A percentile compares a stretch with the other conserved stretches of the same genome.
Conservation (phyloP, 192 early-diverging fungal genomes). For the Coemansia sp. region DNA sequence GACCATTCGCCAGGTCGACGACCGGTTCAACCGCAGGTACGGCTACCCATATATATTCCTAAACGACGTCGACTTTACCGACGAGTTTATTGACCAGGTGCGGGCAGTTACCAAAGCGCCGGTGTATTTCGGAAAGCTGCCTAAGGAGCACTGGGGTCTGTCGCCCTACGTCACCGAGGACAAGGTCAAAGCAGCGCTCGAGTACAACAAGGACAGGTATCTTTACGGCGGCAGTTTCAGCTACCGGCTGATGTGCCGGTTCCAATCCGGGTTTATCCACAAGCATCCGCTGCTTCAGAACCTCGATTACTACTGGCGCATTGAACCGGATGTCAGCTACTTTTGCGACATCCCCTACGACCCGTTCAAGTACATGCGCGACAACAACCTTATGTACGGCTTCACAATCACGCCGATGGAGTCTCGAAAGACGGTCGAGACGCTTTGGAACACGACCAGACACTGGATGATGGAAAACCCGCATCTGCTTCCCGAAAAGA, state of each 20-base stretch:
- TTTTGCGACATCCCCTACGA: slow-evolving; percentile 55
- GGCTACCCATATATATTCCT: slow-evolving; percentile 70
- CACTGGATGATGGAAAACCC: slow-evolving; percentile 56
- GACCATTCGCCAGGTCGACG: slow-evolving; percentile 69
- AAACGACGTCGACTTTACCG: slow-evolving; percentile 66
- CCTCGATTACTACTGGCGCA: slow-evolving; percentile 59
- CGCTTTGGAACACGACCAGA: slow-evolving; percentile 50
- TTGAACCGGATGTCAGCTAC: slow-evolving; percentile 56
- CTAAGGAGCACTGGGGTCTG: slow-evolving; percentile 67
- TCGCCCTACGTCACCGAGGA: slow-evolving; percentile 67
- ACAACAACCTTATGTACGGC: slow-evolving; percentile 51
- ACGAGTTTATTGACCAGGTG: slow-evolving; percentile 55
- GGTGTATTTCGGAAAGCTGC: slow-evolving; percentile 63
- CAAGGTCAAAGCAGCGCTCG: slow-evolving; percentile 50
- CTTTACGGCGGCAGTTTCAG: slow-evolving; percentile 66
- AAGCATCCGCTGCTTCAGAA: slow-evolving; percentile 56
- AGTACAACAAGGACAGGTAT: slow-evolving; percentile 51
- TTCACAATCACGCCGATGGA: slow-evolving; percentile 56
- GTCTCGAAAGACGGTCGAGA: slow-evolving; percentile 51
- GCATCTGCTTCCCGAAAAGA: slow-evolving; percentile 53
- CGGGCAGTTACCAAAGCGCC: slow-evolving; percentile 54
- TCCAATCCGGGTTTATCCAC: slow-evolving; percentile 51
- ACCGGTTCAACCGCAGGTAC: slow-evolving; percentile 64
- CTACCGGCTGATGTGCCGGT: slow-evolving; percentile 55
- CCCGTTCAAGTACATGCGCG: slow-evolving; percentile 57